Evolutionary conservation across 2,329 filamentous ascomycete genomes (phyloP).

Genomic region (Diplodia seriata): DNA sequence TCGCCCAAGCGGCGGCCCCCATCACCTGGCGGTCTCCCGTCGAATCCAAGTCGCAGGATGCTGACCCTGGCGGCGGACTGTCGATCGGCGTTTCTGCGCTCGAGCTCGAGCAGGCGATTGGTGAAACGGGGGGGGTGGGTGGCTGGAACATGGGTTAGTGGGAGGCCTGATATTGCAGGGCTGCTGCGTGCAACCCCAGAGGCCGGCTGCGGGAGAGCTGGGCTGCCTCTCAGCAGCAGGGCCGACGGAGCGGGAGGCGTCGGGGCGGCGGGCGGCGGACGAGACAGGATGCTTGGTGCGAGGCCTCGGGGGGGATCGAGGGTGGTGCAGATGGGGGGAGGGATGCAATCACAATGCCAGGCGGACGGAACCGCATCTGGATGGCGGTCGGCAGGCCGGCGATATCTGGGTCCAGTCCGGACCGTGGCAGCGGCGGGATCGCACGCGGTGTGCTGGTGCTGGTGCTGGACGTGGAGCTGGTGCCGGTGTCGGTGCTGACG

Average conservation of each 20-base stretch:
- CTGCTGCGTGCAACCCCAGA: slow-evolving; percentile 32
- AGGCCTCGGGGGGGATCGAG: neutral
- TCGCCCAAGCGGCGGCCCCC: slow-evolving; percentile 4
- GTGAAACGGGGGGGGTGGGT: slow-evolving; percentile 32
- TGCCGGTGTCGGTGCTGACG: slow-evolving; percentile 2
- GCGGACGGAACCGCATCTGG: neutral
- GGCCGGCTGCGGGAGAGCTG: slow-evolving; percentile 14
- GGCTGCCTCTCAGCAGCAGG: slow-evolving; percentile 12
- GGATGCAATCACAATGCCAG: neutral
- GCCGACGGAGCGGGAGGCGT: slow-evolving; percentile 21
- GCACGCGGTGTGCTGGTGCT: neutral
- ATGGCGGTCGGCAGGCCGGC: slow-evolving; percentile 15
- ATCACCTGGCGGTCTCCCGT: slow-evolving; percentile 26
- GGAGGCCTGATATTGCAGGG: slow-evolving; percentile 32
- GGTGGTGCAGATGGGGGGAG: neutral
- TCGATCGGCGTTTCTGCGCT: slow-evolving; percentile 33
- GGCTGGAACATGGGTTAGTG: slow-evolving; percentile 33
- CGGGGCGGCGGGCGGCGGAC: slow-evolving; percentile 16
- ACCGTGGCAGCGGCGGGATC: slow-evolving; percentile 7
- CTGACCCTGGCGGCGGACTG: slow-evolving; percentile 29
- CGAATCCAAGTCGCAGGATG: slow-evolving; percentile 29
- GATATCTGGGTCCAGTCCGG: slow-evolving; percentile 5
- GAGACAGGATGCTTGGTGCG: slow-evolving; percentile 15
- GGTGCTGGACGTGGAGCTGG: neutral
- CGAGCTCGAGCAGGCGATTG: slow-evolving; percentile 33